Evolutionary conservation across 177 flowering plant genomes (phyloP), one percentile per base, ranked within the genome.

Genomic region (Vitis hybrid): DNA sequence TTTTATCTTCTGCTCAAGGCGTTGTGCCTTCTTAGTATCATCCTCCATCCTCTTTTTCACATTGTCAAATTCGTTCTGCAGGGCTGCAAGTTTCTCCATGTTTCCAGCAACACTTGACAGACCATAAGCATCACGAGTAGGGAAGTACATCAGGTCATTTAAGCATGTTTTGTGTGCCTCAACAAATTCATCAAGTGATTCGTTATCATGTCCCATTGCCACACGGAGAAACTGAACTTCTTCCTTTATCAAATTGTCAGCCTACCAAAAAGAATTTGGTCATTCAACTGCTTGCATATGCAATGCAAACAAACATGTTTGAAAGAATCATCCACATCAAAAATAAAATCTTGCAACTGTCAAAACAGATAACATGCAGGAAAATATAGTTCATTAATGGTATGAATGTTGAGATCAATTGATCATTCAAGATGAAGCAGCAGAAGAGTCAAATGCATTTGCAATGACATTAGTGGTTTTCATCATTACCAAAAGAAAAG

Each of bases 81-180:
- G 71, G 45, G 98, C 96, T 2, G 86, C 77, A 57, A 91, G 84
- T 75, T 95, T 95, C 79, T 95, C 99, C 80, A 68, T 73, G 60
- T 86, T 89, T 65, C 83, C 91, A 75, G 99, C 98, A 76, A 95
- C 99, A 76, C 98, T 93, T 8, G 98, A 81, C 49, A 93, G 95
- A 70, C 96, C 98, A 86, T 87, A 93, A 65, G 90, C 86, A 83
- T 81, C 81, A 18, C 99, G 93, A 18, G 85, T 81, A 10, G 97
- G 98, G 68, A 95, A 91, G 80, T 88, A 95, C 94, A 91, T 87
- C 67, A 95, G 88, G 82, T 93, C 99, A 72, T 84, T 87, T 64
- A 89, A 72, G 74, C 94, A 91, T 10, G 97, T 88, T 60, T 71
- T 86, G 76, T 89, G 99, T 15, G 97, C 97, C 77, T 88, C 94